Conservation (phyloP, 441 rosid genomes). For the Erodium trifolium region DNA sequence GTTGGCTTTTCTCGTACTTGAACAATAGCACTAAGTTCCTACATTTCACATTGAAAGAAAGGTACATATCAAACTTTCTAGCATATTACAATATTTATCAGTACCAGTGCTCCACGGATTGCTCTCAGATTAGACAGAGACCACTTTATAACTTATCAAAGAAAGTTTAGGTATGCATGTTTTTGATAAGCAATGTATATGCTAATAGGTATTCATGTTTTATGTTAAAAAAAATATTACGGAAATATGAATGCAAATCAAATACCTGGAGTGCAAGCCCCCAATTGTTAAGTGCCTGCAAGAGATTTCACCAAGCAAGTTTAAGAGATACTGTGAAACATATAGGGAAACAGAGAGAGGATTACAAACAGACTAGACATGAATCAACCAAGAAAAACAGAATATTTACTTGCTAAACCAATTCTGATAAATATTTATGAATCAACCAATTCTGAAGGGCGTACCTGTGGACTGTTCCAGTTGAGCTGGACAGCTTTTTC, state of each 20-base stretch:
- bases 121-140: slow-evolving; percentile 7
- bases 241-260: slow-evolving; percentile 13
- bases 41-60: slow-evolving; percentile 17
- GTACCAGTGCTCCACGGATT: not conserved
- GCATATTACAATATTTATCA: not conserved
- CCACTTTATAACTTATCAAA: not conserved
- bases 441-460: not conserved
- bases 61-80: slow-evolving; percentile 15
- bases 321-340: not conserved
- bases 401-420: not conserved
- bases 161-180: not conserved
- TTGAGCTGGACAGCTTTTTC: slow-evolving; percentile 91
- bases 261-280: slow-evolving; percentile 92
- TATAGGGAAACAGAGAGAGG: not conserved
- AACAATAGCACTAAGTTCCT: slow-evolving; percentile 98
- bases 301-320: slow-evolving; percentile 17
- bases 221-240: not conserved
- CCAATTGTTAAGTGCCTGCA: slow-evolving; percentile 97
- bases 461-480: slow-evolving; percentile 98
- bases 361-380: not conserved
- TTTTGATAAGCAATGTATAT: not conserved
- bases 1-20: slow-evolving; percentile 89
- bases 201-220: not conserved
- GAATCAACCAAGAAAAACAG: not conserved
- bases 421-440: too few species aligned